Conservation (phyloP, 1,139 yeast species). For the Kodamaea sp. region DNA sequence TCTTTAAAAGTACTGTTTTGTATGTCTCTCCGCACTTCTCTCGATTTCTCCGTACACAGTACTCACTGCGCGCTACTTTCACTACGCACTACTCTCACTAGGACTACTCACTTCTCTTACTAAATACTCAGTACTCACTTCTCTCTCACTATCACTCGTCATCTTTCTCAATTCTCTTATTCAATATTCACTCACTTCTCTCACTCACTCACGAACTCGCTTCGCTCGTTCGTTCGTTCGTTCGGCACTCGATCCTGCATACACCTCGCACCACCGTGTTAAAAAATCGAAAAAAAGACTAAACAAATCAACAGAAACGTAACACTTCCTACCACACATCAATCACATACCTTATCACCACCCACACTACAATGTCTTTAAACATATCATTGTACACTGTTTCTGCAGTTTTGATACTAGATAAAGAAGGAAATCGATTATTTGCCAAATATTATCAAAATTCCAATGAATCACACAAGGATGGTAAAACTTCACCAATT, state of each 20-base stretch:
- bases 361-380: constrained; percentile 37
- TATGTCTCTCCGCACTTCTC: too few species aligned
- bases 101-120: too few species aligned
- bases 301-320: background rate
- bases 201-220: too few species aligned
- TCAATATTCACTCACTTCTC: too few species aligned
- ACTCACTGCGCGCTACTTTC: too few species aligned
- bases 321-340: background rate
- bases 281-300: background rate
- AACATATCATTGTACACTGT: constrained; percentile 75
- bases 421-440: constrained; percentile 74
- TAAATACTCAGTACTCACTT: too few species aligned
- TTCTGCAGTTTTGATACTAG: constrained; percentile 74
- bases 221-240: background rate
- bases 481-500: constrained; percentile 1
- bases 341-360: background rate
- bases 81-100: too few species aligned
- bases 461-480: constrained; percentile 23
- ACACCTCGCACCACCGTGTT: background rate
- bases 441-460: constrained; percentile 76
- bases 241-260: too few species aligned
- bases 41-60: too few species aligned
- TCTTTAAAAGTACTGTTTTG: too few species aligned
- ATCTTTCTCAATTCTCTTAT: too few species aligned
- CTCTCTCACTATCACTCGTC: too few species aligned